phyloP scores from a whole-genome alignment of 768 basidiomycete species.

The Cubamyces lactineus region DNA sequence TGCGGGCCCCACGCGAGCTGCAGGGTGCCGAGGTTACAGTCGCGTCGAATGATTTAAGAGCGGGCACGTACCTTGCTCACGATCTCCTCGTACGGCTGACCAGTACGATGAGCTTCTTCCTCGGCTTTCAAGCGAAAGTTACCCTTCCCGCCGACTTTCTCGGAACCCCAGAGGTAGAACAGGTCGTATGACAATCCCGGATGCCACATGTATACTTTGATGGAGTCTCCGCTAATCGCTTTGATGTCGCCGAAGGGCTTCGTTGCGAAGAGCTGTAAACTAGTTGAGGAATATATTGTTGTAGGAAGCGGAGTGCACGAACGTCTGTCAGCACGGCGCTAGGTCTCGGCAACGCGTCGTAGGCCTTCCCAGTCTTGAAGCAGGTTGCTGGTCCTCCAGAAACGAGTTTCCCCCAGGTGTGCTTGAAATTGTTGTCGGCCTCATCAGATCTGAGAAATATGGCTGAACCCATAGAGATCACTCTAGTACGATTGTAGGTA shows the following conservation, averaged over 20 bases:
- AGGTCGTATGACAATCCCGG: neutral
- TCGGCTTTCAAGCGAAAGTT: slow-evolving; percentile 15
- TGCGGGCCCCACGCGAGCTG: neutral
- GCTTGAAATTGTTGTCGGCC: slow-evolving; percentile 16
- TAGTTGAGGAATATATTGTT: neutral
- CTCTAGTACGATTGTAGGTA: neutral
- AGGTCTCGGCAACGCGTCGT: slow-evolving; percentile 11
- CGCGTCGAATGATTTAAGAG: no score
- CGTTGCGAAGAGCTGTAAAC: slow-evolving; percentile 15
- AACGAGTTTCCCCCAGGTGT: slow-evolving; percentile 16
- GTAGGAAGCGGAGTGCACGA: neutral
- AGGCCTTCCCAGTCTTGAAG: neutral
- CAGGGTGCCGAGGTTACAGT: no score
- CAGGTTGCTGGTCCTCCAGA: slow-evolving; percentile 10
- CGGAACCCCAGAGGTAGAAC: slow-evolving; percentile 16
- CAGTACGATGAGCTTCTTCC: slow-evolving; percentile 11
- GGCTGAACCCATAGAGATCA: slow-evolving; percentile 11
- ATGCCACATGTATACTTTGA: slow-evolving; percentile 13
- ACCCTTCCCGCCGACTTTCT: slow-evolving; percentile 18
- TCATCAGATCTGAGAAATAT: neutral
- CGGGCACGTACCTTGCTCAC: slow-evolving; percentile 7
- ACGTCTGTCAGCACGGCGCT: slow-evolving; percentile 26
- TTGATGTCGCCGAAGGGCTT: slow-evolving; percentile 1
- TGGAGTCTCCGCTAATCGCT: slow-evolving; percentile 7
- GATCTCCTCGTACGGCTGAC: neutral